These are phyloP conservation scores for Phycomyces blakesleeanus DNA, from an alignment of 192 early-diverging fungal species.

Conservation along the genomic window DNA sequence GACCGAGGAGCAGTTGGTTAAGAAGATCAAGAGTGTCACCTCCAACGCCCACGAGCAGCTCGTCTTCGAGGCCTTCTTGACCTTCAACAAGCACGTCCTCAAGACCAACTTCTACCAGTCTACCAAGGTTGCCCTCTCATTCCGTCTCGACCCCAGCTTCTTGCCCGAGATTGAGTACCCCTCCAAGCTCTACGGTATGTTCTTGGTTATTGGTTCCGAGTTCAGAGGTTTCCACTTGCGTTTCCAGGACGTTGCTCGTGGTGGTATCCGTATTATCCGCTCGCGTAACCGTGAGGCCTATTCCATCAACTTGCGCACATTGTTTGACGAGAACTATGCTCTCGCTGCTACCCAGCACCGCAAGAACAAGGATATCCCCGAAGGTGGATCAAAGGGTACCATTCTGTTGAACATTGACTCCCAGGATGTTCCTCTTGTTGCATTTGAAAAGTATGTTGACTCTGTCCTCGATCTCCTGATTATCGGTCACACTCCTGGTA, in stretches of 20 bases:
- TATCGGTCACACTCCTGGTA: constrained; percentile 88
- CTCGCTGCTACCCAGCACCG: constrained; percentile 95
- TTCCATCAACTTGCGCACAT: constrained; percentile 92
- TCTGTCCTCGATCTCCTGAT: constrained; percentile 90
- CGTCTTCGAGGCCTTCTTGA: constrained; percentile 91
- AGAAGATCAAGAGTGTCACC: constrained; percentile 88
- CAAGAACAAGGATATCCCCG: constrained; percentile 99
- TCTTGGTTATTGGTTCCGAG: constrained; percentile 93
- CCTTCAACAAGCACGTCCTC: constrained; percentile 94
- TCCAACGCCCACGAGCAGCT: constrained; percentile 92
- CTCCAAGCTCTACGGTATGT: constrained; percentile 86
- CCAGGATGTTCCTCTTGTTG: constrained; percentile 90
- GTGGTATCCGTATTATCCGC: constrained; percentile 96
- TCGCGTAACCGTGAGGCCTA: constrained; percentile 96
- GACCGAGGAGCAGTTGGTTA: constrained; percentile 78
- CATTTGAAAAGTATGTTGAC: constrained; percentile 99
- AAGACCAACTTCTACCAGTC: constrained; percentile 99
- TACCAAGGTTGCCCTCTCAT: constrained; percentile 98
- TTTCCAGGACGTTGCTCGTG: constrained; percentile 96
- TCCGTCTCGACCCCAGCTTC: constrained; percentile 92
- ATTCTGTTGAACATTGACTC: constrained; percentile 89
- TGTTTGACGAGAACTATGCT: constrained; percentile 99
- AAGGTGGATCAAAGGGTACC: constrained; percentile 98
- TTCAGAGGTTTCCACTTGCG: constrained; percentile 99
- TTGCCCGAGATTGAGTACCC: constrained; percentile 96